Conservation (phyloP, 2,329 filamentous ascomycete genomes). For the Alternaria longipes region DNA sequence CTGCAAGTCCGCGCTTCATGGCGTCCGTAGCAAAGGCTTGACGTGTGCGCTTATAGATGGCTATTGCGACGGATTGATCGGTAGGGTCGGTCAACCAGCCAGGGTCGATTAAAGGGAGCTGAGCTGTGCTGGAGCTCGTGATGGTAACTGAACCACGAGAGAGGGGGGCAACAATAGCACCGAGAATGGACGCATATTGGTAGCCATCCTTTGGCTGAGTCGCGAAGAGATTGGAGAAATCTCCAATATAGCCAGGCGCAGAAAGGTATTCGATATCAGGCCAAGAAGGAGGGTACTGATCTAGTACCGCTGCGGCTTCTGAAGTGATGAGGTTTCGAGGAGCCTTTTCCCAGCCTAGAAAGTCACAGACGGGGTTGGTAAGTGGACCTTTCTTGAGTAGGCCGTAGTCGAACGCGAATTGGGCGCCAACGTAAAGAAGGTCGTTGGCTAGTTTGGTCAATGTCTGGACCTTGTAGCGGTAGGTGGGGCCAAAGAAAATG, state of each 20-base stretch:
- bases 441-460: slow-evolving; percentile 28
- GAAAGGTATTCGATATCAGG: slow-evolving; percentile 40
- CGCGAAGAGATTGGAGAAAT: slow-evolving; percentile 26
- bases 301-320: slow-evolving; percentile 14
- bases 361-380: slow-evolving; percentile 32
- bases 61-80: slow-evolving; percentile 46
- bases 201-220: slow-evolving; percentile 36
- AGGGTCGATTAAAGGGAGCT: slow-evolving; percentile 46
- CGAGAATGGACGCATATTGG: slow-evolving; percentile 46
- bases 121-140: slow-evolving; percentile 31
- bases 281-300: slow-evolving; percentile 31
- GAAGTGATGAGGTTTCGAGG: slow-evolving; percentile 22
- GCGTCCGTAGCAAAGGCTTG: slow-evolving; percentile 33
- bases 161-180: slow-evolving; percentile 43
- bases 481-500: slow-evolving; percentile 32
- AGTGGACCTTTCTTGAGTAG: slow-evolving; percentile 24
- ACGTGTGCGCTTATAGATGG: slow-evolving; percentile 43
- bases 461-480: slow-evolving; percentile 30
- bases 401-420: slow-evolving; percentile 17
- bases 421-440: slow-evolving; percentile 23
- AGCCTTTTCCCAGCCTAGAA: slow-evolving; percentile 38
- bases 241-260: slow-evolving; percentile 25
- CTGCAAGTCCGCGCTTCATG: slow-evolving; percentile 22
- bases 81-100: slow-evolving; percentile 46
- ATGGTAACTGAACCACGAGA: slow-evolving; percentile 51